Percentiles rank a stretch among this genome's conserved stretches.
These are phyloP conservation scores for Arachnopeziza araneosa DNA, from an alignment of 2,329 filamentous ascomycete species.

Conservation along the genomic window DNA sequence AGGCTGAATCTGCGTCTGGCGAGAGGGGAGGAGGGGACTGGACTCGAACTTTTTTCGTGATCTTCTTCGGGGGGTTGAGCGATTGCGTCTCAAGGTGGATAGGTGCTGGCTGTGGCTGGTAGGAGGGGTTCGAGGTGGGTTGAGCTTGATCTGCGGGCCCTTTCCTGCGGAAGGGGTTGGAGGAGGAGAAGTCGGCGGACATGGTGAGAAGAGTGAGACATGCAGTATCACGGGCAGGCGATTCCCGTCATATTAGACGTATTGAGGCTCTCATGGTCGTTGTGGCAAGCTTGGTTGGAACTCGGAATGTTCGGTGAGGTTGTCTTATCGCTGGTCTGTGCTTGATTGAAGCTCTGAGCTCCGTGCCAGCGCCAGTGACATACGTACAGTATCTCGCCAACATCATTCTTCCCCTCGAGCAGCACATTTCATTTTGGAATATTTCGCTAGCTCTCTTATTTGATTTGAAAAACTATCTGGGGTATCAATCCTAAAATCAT, in stretches of 20 bases:
- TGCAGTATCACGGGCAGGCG: slow-evolving; percentile 2
- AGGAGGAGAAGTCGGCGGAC: slow-evolving; percentile 27
- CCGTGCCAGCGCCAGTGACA: too few relatives aligned
- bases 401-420: too few relatives aligned
- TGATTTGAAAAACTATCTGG: too few relatives aligned
- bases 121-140: slow-evolving; percentile 14
- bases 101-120: slow-evolving; percentile 6
- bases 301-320: slow-evolving; percentile 6
- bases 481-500: too few relatives aligned
- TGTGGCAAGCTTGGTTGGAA: slow-evolving; percentile 2
- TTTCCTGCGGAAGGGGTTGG: slow-evolving; percentile 32
- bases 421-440: too few relatives aligned
- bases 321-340: not conserved
- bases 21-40: slow-evolving; percentile 56
- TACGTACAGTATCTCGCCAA: too few relatives aligned
- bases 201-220: slow-evolving; percentile 18
- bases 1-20: slow-evolving; percentile 42
- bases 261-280: not conserved
- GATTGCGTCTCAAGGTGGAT: slow-evolving; percentile 7
- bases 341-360: not conserved
- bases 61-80: slow-evolving; percentile 20
- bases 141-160: slow-evolving; percentile 5
- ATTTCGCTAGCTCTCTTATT: too few relatives aligned
- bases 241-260: not conserved
- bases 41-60: slow-evolving; percentile 59